Base-by-base conservation (phyloP, 345 rosid species). In the Salix caprea region DNA sequence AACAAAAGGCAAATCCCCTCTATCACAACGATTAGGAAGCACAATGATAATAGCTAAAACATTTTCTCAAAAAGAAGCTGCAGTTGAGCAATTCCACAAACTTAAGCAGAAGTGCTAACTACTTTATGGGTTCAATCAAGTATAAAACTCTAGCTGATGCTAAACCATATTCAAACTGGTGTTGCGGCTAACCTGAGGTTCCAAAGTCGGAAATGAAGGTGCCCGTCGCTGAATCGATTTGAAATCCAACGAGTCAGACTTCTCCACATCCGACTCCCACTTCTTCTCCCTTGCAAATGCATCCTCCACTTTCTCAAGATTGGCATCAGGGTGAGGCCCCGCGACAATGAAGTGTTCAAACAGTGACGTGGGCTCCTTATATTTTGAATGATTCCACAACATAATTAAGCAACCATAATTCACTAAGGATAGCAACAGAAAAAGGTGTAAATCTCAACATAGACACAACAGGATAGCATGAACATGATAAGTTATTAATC, bases 321-420 rank as follows among this genome's bases (percentile, higher is more conserved):
- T 84, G 39, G 96, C 84, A 79, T 89, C 91, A 32, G 97, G 97
- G 77, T 87, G 91, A 85, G 91, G 94, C 78, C 99, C 99, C 75
- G 82, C 92, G 67, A 96, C 81, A 84, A 93, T 82, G 76, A 96
- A 91, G 83, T 93, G 96, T 84, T 96, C 99, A 82, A 91, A 96
- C 30, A 96, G 85, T 61, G 96, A 84, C 30, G 87, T 87, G 28
- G 99, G 94, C 78, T 89, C 93, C 91, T 84, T 85, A 46, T 82
- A 85, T 82, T 89, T 91, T 24, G 81, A 80, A 65, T 81, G 84
- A 76, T 89, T 98, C 99, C 91, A 56, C 67, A 79, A 77, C 77
- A 83, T 76, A 24, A 83, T 77, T 79, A 75, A 65, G 69, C 77
- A 67, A 36, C 8, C 11, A 76, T 26, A 23, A 66, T 73, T 71